Conservation (phyloP, 371 early-diverging fungal genomes). For the Gilbertella persicaria region DNA sequence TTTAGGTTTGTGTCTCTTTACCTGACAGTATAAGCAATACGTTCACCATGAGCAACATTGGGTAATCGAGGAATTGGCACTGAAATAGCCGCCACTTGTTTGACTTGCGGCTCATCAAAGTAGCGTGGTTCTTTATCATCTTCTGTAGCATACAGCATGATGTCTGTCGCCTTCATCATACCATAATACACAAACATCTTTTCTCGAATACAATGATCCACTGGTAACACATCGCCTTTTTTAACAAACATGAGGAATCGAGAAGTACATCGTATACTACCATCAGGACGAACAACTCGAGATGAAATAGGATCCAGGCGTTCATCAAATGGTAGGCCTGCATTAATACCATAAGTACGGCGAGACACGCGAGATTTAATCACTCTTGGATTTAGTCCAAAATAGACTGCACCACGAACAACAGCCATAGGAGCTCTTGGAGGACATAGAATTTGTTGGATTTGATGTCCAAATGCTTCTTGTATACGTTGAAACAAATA, state of each 20-base stretch:
- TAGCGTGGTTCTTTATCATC: slow-evolving; percentile 39
- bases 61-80: slow-evolving; percentile 46
- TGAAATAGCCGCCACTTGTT: slow-evolving; percentile 45
- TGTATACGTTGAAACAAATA: slow-evolving; percentile 44
- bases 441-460: slow-evolving; percentile 42
- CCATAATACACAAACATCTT: slow-evolving; percentile 55
- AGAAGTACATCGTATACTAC: slow-evolving; percentile 45
- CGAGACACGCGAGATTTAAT: slow-evolving; percentile 58
- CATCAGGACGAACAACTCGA: slow-evolving; percentile 45
- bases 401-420: slow-evolving; percentile 53
- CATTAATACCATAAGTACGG: slow-evolving; percentile 64
- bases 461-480: slow-evolving; percentile 25
- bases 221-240: slow-evolving; percentile 40
- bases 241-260: slow-evolving; percentile 45
- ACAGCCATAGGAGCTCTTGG: slow-evolving; percentile 50
- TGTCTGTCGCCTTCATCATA: slow-evolving; percentile 41
- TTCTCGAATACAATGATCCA: slow-evolving; percentile 48
- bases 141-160: slow-evolving; percentile 49
- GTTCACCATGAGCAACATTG: slow-evolving; percentile 31
- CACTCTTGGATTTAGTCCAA: slow-evolving; percentile 52
- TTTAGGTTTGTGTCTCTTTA: slow-evolving; percentile 1
- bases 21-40: slow-evolving; percentile 45
- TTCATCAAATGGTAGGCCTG: slow-evolving; percentile 57
- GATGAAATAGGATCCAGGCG: slow-evolving; percentile 29
- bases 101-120: slow-evolving; percentile 37